Conservation (phyloP, 106 monocot genomes). For the Amphibolis antarctica region DNA sequence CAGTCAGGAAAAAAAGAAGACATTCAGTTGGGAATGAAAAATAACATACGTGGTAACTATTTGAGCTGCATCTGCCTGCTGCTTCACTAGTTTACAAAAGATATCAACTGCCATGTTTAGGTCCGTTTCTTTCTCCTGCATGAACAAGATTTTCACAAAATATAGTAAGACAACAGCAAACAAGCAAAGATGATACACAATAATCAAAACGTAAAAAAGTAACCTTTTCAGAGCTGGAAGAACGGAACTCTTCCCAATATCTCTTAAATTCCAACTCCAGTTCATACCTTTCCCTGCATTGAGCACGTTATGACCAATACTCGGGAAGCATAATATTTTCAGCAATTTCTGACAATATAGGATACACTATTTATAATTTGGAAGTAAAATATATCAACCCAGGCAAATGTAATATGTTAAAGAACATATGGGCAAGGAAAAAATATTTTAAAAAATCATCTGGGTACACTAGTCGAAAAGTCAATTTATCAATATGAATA, state of each 20-base stretch:
- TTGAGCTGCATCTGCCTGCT: slow-evolving; percentile 60
- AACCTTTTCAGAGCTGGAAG: slow-evolving; percentile 98
- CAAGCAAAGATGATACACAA: not conserved
- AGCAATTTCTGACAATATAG: not conserved
- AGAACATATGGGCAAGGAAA: no score
- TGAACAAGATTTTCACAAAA: not conserved
- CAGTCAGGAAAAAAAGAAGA: not conserved
- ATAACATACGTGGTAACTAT: slow-evolving; percentile 80
- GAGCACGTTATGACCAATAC: slow-evolving; percentile 1
- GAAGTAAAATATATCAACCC: not conserved
- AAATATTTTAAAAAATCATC: no score
- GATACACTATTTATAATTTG: not conserved
- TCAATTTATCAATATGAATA: no score
- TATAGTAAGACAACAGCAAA: not conserved
- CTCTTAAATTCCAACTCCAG: slow-evolving; percentile 87
- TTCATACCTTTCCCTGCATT: slow-evolving; percentile 76
- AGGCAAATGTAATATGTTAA: not conserved
- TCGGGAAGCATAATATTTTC: not conserved
- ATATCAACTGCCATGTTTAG: slow-evolving; percentile 82
- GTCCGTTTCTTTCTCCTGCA: slow-evolving; percentile 94
- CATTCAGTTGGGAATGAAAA: no score
- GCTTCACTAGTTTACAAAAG: slow-evolving; percentile 90
- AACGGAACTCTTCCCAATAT: slow-evolving; percentile 98
- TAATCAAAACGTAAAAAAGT: slow-evolving; percentile 1
- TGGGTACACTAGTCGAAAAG: no score